Percentiles rank a stretch among this genome's conserved stretches.
Conservation (phyloP, 2,329 filamentous ascomycete genomes). For the Epichloe elymi region DNA sequence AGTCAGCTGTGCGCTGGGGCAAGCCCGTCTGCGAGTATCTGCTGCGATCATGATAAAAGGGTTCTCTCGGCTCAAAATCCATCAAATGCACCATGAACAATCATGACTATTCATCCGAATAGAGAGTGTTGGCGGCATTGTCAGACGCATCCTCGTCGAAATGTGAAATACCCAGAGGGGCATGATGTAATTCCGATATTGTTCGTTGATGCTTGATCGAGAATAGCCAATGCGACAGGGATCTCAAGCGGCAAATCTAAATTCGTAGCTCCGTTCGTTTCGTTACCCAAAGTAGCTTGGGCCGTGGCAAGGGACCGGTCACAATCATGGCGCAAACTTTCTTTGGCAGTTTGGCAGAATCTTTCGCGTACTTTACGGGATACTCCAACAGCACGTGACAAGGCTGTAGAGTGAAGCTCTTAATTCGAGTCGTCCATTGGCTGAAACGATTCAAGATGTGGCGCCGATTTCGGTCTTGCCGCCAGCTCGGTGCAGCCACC, state of each 20-base stretch:
- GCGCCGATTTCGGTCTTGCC: conserved; percentile 1
- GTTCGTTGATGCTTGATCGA: neutral
- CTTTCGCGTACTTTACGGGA: neutral
- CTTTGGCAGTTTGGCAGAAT: neutral
- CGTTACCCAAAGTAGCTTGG: neutral
- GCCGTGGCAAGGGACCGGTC: neutral
- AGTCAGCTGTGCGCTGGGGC: too few relatives aligned
- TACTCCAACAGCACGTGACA: conserved; percentile 3
- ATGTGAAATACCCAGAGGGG: neutral
- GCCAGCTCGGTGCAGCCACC: neutral
- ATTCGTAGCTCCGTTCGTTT: neutral
- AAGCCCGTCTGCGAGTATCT: too few relatives aligned
- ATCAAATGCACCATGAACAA: too few relatives aligned
- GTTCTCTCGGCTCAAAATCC: too few relatives aligned
- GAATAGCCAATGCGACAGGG: neutral
- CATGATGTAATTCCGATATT: neutral
- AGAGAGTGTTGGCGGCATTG: too few relatives aligned
- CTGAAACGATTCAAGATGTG: neutral
- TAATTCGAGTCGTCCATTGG: conserved; percentile 4
- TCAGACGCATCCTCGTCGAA: neutral
- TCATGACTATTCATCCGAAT: too few relatives aligned
- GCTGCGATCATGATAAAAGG: neutral
- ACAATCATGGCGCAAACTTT: neutral
- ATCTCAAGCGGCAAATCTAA: neutral
- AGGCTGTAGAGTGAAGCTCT: neutral